Evolutionary conservation across 1,284 basidiomycete genomes (phyloP), one percentile per base, ranked within the genome.

Genomic region (Melampsora larici-populina): DNA sequence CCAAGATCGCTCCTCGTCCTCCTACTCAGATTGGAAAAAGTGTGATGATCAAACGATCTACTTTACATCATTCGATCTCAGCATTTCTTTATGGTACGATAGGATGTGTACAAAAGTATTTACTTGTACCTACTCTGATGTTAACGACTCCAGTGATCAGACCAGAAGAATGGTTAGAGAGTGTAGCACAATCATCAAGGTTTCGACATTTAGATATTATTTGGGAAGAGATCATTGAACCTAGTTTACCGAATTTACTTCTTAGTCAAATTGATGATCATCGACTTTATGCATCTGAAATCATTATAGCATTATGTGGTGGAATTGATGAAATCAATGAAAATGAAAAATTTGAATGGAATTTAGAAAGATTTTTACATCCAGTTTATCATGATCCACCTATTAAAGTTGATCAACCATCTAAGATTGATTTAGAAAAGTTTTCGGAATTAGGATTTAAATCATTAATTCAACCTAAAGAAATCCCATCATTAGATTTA

Each of bases 321-420:
- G 65, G 46, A 5, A 29, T 48, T 60, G 24, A 17, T 49, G 62
- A 4, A 6, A 48, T 26, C 60, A 73, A 11, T 49, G 63, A 51
- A 33, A 33, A 40, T 40, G 15, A 8, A 26, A 26, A 40, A 68
- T 36, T 64, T 33, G 15, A 5, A 58, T 75, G 73, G 73, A 36
- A 26, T 40, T 49, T 68, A 8, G 64, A 75, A 24, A 29, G 73
- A 75, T 48, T 75, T 29, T 9, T 75, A 8, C 73, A 75, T 60
- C 51, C 65, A 18, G 73, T 43, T 31, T 75, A 67, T 58, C 73
- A 75, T 55, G 46, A 75, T n/a, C 73, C 65, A 51, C 73, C 73
- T 5, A 40, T 17, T 0, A 67, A 68, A 65, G 46, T 33, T 21
- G 73, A 62, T 26, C 58, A 36, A 43, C 26, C 64, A 9, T 15